These are phyloP conservation scores for Coemansia sp. DNA, from an alignment of 192 early-diverging fungal genomes.

Conservation along the genomic window DNA sequence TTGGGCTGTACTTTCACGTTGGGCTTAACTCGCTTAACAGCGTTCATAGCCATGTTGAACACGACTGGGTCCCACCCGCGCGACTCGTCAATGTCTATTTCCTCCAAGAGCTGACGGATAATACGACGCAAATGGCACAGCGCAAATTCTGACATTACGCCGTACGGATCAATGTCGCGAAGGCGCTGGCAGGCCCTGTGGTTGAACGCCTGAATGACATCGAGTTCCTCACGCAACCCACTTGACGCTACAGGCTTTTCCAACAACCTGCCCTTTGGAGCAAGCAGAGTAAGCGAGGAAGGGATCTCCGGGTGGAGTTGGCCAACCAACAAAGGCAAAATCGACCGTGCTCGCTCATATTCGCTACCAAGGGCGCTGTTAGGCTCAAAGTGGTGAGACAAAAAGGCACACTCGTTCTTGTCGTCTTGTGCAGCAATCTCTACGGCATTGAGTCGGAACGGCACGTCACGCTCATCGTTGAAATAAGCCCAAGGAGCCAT, in stretches of 20 bases:
- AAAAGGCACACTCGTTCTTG: slow-evolving; percentile 49
- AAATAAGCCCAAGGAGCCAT: slow-evolving; percentile 20
- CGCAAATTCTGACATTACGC: slow-evolving; percentile 42
- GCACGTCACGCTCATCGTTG: slow-evolving; percentile 37
- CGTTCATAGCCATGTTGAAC: slow-evolving; percentile 30
- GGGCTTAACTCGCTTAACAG: slow-evolving; percentile 29
- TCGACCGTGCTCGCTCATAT: slow-evolving; percentile 29
- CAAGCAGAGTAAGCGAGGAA: neutral
- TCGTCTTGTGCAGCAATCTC: slow-evolving; percentile 55
- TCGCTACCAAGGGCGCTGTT: slow-evolving; percentile 16
- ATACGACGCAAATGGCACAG: slow-evolving; percentile 68
- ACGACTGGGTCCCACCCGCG: slow-evolving; percentile 47
- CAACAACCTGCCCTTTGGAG: neutral
- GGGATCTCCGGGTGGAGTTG: slow-evolving; percentile 29
- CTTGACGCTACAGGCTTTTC: slow-evolving; percentile 15
- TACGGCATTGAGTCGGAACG: slow-evolving; percentile 47
- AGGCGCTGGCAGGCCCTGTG: slow-evolving; percentile 31
- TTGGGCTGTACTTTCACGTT: slow-evolving; percentile 46
- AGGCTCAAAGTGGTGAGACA: slow-evolving; percentile 21
- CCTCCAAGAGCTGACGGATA: slow-evolving; percentile 70
- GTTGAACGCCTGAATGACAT: slow-evolving; percentile 38
- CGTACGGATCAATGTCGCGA: slow-evolving; percentile 21
- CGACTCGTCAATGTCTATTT: slow-evolving; percentile 59
- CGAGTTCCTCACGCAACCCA: slow-evolving; percentile 29
- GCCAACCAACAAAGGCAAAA: slow-evolving; percentile 31